Evolutionary conservation across 129 eudicot species (phyloP).

Genomic region (Logfia minima): DNA sequence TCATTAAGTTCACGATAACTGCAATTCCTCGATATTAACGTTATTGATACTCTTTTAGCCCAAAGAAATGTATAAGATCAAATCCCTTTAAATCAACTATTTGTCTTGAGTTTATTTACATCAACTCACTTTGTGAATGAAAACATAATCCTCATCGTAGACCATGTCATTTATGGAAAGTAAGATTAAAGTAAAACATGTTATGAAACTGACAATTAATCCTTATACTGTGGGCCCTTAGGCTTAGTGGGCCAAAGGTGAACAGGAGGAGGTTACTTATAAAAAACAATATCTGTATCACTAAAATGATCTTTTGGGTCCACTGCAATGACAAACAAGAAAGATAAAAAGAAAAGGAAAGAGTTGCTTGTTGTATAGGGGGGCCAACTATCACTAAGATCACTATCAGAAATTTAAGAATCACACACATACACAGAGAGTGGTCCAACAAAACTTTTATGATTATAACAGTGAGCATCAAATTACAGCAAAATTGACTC

Average conservation of each 20-base stretch:
- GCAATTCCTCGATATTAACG: neutral
- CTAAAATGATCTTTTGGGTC: constrained; percentile 10
- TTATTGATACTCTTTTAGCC: neutral
- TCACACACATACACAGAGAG: constrained; percentile 28
- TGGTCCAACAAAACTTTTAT: constrained; percentile 44
- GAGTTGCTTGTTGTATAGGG: constrained; percentile 20
- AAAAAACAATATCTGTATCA: neutral
- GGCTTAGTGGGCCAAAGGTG: constrained; percentile 9
- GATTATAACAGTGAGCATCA: constrained; percentile 36
- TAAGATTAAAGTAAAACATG: neutral
- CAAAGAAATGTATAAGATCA: neutral
- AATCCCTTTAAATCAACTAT: neutral
- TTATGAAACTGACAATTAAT: neutral
- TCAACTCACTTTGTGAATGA: neutral
- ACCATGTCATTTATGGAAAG: neutral
- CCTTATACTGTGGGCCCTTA: neutral
- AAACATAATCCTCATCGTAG: neutral
- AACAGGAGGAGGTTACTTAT: neutral
- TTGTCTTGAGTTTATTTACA: neutral
- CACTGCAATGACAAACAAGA: constrained; percentile 28
- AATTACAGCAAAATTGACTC: constrained; percentile 38
- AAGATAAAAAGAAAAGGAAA: constrained; percentile 5
- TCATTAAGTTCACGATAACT: constrained; percentile 10
- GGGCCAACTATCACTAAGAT: constrained; percentile 40
- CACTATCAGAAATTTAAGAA: constrained; percentile 37